Evolutionary conservation across 176 grass and related monocot genomes (phyloP).

Genomic region (Alopecurus myosuroides): DNA sequence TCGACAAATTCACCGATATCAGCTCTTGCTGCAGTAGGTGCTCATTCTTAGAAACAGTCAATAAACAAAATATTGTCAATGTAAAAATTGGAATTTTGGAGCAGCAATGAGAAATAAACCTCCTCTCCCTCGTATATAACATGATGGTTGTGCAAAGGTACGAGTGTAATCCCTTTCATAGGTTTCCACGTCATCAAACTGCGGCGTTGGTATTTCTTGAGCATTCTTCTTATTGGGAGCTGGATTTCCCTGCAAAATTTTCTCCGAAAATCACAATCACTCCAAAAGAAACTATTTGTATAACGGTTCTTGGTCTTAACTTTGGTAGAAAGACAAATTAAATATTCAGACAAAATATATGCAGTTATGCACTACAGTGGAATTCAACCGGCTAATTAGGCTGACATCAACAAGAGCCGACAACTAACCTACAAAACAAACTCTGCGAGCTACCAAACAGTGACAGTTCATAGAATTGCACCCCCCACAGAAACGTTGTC

Average conservation of each 20-base stretch:
- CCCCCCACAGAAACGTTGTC: background rate
- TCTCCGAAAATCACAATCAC: background rate
- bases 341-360: background rate
- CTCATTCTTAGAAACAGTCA: constrained; percentile 24
- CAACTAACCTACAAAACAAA: background rate
- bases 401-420: background rate
- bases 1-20: constrained; percentile 91
- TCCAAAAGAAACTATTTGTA: background rate
- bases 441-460: background rate
- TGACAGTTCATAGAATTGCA: background rate
- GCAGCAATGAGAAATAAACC: constrained; percentile 45
- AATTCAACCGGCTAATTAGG: constrained; percentile 12
- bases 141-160: constrained; percentile 81
- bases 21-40: constrained; percentile 69
- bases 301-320: background rate
- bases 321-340: background rate
- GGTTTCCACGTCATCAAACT: constrained; percentile 75
- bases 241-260: constrained; percentile 50
- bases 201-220: constrained; percentile 97
- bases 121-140: constrained; percentile 97
- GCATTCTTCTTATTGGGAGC: constrained; percentile 61
- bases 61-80: constrained; percentile 20
- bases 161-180: constrained; percentile 97
- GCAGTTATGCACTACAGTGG: background rate
- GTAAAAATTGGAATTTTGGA: background rate